A percentile compares a stretch with the other conserved stretches of the same genome.
phyloP scores from a whole-genome alignment of 306 rosid genomes.

The Dryas alaskensis region DNA sequence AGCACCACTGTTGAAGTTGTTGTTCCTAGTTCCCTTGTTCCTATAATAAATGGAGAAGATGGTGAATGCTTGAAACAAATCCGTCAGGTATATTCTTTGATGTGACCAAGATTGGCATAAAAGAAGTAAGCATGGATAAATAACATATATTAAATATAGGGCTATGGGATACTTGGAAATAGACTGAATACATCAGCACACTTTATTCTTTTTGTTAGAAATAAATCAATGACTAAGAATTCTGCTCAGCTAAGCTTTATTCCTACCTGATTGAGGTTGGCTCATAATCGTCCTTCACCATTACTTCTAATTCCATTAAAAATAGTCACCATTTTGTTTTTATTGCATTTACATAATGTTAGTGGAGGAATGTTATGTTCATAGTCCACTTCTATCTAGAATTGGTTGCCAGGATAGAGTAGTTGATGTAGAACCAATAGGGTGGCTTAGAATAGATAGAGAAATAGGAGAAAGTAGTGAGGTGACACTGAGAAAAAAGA shows the following conservation, averaged over 20 bases:
- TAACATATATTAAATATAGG: neutral
- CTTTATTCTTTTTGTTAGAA: neutral
- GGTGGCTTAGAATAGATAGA: neutral
- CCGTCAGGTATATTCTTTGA: slow-evolving; percentile 59
- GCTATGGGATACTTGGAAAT: neutral
- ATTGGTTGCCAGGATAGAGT: neutral
- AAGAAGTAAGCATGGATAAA: neutral
- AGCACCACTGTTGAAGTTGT: slow-evolving; percentile 89
- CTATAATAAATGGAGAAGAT: slow-evolving; percentile 80
- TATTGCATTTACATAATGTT: neutral
- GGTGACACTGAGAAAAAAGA: neutral
- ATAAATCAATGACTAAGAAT: neutral
- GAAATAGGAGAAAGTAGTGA: neutral
- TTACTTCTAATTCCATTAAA: neutral
- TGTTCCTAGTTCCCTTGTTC: slow-evolving; percentile 78
- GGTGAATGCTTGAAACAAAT: slow-evolving; percentile 97
- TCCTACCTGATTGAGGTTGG: neutral
- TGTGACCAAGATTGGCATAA: neutral
- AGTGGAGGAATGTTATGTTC: neutral
- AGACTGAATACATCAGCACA: neutral
- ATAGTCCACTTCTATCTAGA: neutral
- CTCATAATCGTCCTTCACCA: neutral
- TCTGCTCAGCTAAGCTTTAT: neutral
- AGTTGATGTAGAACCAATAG: neutral
- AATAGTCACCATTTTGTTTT: neutral